Evolutionary conservation across 2,329 filamentous ascomycete species (phyloP), one percentile per base, ranked within the genome.

Genomic region (Zopfia rhizophila): DNA sequence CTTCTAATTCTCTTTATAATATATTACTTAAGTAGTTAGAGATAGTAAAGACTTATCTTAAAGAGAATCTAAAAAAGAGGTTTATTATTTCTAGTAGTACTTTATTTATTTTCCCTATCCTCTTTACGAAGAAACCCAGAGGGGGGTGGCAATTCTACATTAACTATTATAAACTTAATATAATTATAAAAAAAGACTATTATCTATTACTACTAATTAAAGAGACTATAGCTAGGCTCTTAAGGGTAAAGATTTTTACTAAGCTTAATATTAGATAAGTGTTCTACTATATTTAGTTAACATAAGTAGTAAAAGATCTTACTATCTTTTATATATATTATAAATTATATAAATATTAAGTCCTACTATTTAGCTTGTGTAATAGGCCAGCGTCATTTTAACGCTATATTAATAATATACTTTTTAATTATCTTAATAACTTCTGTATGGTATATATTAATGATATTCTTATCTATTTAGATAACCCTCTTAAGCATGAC

Each of bases 131-230:
- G 18, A 74, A 72, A 50, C 58, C 58, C 4, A 55, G 63, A 35
- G 48, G 62, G 3, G 53, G 45, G 6, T 40, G 70, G 7, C 46
- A 53, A 14, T 39, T 75, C 29, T 74, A 53, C 52, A 53, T 75
- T 5, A 58, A 75, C 45, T 76, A 75, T 51, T 33, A 57, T 38
- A 48, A 24, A 1, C 50, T 75, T 1, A 76, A 75, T 38, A 44
- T 47, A 0, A 47, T 72, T n/a, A 73, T 59, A 3, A 58, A 61
- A 17, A 72, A 74, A 52, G 59, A 74, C 45, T 36, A 55, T 1
- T 70, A 70, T 46, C 51, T 55, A 3, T 38, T 72, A 14, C 67
- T 56, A 0, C 42, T 71, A 2, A 70, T 75, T 29, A 43, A 38
- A 10, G 61, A 75, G 39, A 66, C 62, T 0, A 39, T 68, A 22